Conservation (phyloP, 2,329 filamentous ascomycete genomes). For the Neofusicoccum kwambonambiense region DNA sequence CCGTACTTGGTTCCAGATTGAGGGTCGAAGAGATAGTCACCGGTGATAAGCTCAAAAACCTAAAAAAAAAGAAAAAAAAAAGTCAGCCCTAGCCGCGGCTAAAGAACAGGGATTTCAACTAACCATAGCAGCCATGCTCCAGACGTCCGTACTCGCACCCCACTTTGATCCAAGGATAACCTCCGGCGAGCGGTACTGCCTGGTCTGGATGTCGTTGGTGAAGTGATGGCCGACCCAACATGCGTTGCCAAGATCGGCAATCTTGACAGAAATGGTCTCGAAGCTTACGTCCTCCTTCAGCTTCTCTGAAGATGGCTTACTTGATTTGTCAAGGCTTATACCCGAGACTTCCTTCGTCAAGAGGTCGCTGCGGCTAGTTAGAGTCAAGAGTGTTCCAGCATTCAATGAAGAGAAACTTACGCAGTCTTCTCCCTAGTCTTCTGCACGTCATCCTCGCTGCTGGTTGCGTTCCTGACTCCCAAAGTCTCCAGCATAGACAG, state of each 20-base stretch:
- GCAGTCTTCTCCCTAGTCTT: slow-evolving; percentile 89
- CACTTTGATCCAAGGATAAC: slow-evolving; percentile 96
- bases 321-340: slow-evolving; percentile 78
- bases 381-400: not conserved
- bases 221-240: slow-evolving; percentile 99
- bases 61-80: no score
- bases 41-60: slow-evolving; percentile 97
- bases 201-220: slow-evolving; percentile 97
- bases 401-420: slow-evolving; percentile 55
- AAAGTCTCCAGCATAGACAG: slow-evolving; percentile 61
- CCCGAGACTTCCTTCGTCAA: slow-evolving; percentile 91
- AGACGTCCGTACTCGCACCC: slow-evolving; percentile 98
- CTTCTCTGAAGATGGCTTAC: slow-evolving; percentile 54
- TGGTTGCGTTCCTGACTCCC: slow-evolving; percentile 51
- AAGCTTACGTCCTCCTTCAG: slow-evolving; percentile 58
- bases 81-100: no score
- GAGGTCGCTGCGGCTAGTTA: slow-evolving; percentile 62
- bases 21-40: slow-evolving; percentile 97
- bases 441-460: slow-evolving; percentile 59
- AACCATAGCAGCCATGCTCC: slow-evolving; percentile 99
- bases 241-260: slow-evolving; percentile 95
- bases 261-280: slow-evolving; percentile 95
- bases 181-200: slow-evolving; percentile 95
- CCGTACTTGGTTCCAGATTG: slow-evolving; percentile 98
- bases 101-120: slow-evolving; percentile 28